Evolutionary conservation across 140 eudicot species (phyloP).

Genomic region (Cichorium intybus): DNA sequence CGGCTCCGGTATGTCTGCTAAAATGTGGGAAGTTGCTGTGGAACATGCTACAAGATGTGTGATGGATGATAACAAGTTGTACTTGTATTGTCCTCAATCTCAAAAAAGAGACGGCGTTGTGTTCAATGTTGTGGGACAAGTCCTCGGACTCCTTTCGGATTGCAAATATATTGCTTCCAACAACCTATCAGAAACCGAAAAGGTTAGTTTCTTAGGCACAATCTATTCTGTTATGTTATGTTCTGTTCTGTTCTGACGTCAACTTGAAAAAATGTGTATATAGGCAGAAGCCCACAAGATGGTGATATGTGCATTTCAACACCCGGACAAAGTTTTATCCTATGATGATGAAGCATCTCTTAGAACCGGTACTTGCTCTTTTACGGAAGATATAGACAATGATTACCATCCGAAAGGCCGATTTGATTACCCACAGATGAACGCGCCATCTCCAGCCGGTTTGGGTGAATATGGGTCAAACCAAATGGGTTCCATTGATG

Average conservation of each 20-base stretch:
- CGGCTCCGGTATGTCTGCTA: conserved; percentile 28
- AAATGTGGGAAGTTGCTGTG: conserved; percentile 43
- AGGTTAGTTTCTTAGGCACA: conserved; percentile 33
- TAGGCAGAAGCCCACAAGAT: conserved; percentile 36
- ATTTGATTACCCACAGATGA: conserved; percentile 28
- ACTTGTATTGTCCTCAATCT: conserved; percentile 28
- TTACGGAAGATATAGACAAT: conserved; percentile 16
- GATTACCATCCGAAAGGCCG: conserved; percentile 5
- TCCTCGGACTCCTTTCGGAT: conserved; percentile 39
- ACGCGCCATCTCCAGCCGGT: conserved; percentile 39
- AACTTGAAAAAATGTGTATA: not conserved
- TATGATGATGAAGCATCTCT: conserved; percentile 40
- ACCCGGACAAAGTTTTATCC: conserved; percentile 23
- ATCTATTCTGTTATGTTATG: not conserved
- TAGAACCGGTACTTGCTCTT: conserved; percentile 7
- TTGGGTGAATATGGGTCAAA: conserved; percentile 42
- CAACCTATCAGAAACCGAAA: conserved; percentile 40
- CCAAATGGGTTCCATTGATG: conserved; percentile 43
- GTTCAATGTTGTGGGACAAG: conserved; percentile 46
- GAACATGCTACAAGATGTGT: conserved; percentile 50
- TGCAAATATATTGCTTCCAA: conserved; percentile 29
- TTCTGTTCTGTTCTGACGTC: not conserved
- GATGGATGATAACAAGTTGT: conserved; percentile 33
- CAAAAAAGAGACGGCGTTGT: conserved; percentile 31
- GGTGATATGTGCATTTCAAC: conserved; percentile 42